phyloP scores from a whole-genome alignment of 441 rosid genomes.

The Breynia disticha region DNA sequence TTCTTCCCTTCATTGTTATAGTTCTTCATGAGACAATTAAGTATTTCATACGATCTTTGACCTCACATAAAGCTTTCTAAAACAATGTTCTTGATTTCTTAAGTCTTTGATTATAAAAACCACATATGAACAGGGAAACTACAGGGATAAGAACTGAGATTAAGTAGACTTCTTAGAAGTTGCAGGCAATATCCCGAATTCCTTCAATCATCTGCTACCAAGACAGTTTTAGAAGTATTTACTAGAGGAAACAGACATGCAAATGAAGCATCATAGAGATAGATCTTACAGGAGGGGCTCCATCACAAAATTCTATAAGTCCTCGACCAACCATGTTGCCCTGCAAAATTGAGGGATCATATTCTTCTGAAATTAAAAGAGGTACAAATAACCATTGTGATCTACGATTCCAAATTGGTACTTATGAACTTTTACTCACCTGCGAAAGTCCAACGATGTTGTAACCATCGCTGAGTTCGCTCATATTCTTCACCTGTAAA shows the following conservation, averaged over 20 bases:
- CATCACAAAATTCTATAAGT: conserved; percentile 71
- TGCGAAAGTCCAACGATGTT: conserved; percentile 87
- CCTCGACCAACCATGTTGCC: conserved; percentile 72
- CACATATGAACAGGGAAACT: no score
- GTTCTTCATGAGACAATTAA: neutral
- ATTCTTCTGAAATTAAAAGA: conserved; percentile 4
- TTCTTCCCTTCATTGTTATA: neutral
- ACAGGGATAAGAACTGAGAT: no score
- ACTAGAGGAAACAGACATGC: neutral
- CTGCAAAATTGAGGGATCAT: conserved; percentile 18
- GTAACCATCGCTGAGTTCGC: conserved; percentile 62
- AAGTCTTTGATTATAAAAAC: neutral
- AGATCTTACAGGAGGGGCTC: conserved; percentile 61
- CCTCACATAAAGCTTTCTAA: neutral
- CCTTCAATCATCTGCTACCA: neutral
- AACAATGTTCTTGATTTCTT: no score
- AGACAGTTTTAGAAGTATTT: neutral
- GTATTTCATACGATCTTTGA: neutral
- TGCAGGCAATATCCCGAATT: no score
- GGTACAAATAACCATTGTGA: neutral
- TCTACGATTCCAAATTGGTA: neutral
- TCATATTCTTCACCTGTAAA: conserved; percentile 61
- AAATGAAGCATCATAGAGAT: neutral
- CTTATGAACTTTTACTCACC: conserved; percentile 22
- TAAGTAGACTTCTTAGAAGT: no score